Evolutionary conservation across 441 rosid genomes (phyloP).

Genomic region (Raphanus hybrid): DNA sequence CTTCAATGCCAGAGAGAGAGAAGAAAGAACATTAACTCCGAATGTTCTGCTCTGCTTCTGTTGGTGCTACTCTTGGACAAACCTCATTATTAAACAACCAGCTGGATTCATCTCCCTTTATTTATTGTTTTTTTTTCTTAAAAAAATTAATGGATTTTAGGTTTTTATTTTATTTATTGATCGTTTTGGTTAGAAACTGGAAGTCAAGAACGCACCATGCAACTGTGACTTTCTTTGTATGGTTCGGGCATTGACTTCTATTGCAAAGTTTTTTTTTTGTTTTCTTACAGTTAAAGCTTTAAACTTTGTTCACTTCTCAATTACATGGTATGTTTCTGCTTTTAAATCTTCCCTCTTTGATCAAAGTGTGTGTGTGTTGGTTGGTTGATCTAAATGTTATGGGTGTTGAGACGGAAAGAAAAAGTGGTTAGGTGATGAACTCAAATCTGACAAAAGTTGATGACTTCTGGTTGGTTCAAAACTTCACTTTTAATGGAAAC

Average conservation of each 20-base stretch:
- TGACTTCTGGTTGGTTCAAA: constrained; percentile 12
- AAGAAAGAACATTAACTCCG: constrained; percentile 33
- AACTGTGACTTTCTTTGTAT: constrained; percentile 52
- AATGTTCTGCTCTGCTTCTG: constrained; percentile 43
- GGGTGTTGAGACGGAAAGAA: constrained; percentile 11
- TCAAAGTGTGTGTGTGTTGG: not conserved
- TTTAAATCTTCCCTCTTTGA: not conserved
- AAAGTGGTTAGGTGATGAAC: constrained; percentile 25
- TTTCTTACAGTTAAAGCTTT: constrained; percentile 1
- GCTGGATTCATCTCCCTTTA: constrained; percentile 44
- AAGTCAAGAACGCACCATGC: constrained; percentile 99
- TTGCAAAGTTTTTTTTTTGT: constrained; percentile 37
- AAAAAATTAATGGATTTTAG: constrained; percentile 23
- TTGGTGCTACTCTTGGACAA: constrained; percentile 43
- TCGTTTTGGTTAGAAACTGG: constrained; percentile 46
- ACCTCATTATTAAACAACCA: constrained; percentile 52
- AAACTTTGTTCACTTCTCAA: constrained; percentile 14
- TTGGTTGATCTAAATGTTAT: constrained; percentile 25
- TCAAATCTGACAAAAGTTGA: not conserved
- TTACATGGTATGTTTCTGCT: constrained; percentile 1
- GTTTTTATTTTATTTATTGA: not conserved
- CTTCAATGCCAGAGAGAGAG: constrained; percentile 52
- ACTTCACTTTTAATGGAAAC: constrained; percentile 16
- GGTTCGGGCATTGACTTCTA: constrained; percentile 99
- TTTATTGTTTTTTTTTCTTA: not conserved